Conservation (phyloP, 371 early-diverging fungal species). For the Saksenaea oblongispora region DNA sequence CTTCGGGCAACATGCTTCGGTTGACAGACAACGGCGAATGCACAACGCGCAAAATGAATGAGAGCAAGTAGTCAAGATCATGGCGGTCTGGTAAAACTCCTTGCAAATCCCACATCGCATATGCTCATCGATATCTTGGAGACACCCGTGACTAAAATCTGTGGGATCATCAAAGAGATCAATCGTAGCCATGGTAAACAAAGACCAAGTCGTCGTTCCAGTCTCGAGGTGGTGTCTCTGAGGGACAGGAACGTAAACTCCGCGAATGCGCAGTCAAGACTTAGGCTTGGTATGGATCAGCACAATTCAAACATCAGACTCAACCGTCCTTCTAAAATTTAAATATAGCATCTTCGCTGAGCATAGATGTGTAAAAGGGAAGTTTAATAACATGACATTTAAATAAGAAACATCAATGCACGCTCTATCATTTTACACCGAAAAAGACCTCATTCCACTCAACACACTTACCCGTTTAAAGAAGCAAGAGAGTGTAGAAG, state of each 20-base stretch:
- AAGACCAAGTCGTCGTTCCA: background rate
- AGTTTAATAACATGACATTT: too few relatives aligned
- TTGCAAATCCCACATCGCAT: constrained; percentile 71
- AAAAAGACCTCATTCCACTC: too few relatives aligned
- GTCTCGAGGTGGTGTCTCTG: background rate
- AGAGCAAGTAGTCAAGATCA: constrained; percentile 53
- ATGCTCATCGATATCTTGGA: constrained; percentile 58
- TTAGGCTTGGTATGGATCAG: background rate
- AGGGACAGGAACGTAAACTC: background rate
- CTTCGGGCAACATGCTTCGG: constrained; percentile 54
- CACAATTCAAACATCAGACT: too few relatives aligned
- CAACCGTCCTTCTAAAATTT: too few relatives aligned
- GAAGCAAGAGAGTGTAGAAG: too few relatives aligned
- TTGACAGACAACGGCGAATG: constrained; percentile 55
- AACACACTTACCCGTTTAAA: too few relatives aligned
- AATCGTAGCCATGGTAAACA: constrained; percentile 6
- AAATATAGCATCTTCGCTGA: too few relatives aligned
- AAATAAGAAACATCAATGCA: too few relatives aligned
- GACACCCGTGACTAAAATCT: constrained; percentile 14
- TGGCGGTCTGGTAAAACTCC: constrained; percentile 57
- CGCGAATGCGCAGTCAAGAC: background rate
- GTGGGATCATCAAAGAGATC: constrained; percentile 24
- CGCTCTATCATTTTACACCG: too few relatives aligned
- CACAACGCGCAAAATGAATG: constrained; percentile 74
- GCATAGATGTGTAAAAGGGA: too few relatives aligned